Conservation (phyloP, 306 rosid genomes). For the Ormosia semicastrata region DNA sequence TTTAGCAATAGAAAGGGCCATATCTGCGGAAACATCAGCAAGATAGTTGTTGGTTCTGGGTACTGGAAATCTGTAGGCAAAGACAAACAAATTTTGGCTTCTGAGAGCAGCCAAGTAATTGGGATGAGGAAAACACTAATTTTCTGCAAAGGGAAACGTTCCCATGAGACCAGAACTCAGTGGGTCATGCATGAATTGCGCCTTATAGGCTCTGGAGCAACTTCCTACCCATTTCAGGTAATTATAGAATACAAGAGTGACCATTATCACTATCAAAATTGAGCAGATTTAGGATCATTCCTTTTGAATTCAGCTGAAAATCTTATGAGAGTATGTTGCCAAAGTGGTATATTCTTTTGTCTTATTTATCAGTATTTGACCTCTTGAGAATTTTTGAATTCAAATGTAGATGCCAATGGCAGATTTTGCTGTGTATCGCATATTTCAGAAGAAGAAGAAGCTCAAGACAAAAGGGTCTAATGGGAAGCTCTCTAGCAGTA, state of each 20-base stretch:
- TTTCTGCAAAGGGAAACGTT: constrained; percentile 29
- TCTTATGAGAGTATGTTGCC: neutral
- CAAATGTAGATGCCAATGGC: constrained; percentile 31
- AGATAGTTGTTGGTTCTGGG: constrained; percentile 44
- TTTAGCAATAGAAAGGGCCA: constrained; percentile 35
- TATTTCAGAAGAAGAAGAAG: constrained; percentile 43
- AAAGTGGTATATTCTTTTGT: neutral
- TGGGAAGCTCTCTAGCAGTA: neutral
- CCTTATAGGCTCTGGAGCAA: constrained; percentile 4
- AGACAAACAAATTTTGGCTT: constrained; percentile 34
- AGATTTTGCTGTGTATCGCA: constrained; percentile 46
- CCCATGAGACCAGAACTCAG: constrained; percentile 8
- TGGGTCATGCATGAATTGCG: constrained; percentile 60
- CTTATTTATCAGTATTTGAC: neutral
- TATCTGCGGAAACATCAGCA: neutral
- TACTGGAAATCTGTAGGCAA: constrained; percentile 52
- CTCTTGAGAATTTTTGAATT: neutral
- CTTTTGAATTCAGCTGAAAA: neutral
- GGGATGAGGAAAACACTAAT: constrained; percentile 45
- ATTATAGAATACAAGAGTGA: neutral
- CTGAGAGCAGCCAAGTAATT: constrained; percentile 13
- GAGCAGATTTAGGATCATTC: no score
- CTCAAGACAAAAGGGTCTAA: constrained; percentile 7
- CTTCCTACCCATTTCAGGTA: constrained; percentile 34
- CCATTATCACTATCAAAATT: neutral